These are phyloP conservation scores for Amylostereum areolatum DNA, from an alignment of 1,284 basidiomycete species.

Conservation along the genomic window DNA sequence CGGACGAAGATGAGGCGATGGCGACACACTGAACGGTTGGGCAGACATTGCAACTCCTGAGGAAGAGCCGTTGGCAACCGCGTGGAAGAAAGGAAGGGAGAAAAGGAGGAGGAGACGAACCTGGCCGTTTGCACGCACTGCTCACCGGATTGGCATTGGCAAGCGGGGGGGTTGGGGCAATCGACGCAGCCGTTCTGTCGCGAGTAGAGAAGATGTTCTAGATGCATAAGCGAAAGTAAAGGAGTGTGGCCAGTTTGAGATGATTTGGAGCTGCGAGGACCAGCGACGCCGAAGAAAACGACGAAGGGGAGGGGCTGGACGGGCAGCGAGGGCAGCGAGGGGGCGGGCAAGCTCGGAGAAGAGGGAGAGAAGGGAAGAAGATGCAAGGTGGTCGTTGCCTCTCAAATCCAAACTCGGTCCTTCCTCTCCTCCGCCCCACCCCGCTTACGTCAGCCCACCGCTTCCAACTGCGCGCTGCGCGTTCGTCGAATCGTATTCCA, in stretches of 20 bases:
- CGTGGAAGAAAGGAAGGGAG: slow-evolving; percentile 9
- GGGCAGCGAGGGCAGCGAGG: slow-evolving; percentile 5
- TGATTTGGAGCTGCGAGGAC: slow-evolving; percentile 3
- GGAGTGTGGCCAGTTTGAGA: slow-evolving; percentile 4
- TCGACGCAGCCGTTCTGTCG: slow-evolving; percentile 23
- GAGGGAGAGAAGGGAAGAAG: not conserved
- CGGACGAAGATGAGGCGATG: slow-evolving; percentile 15
- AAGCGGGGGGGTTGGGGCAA: slow-evolving; percentile 36
- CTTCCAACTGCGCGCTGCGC: too few relatives aligned
- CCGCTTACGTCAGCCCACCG: too few relatives aligned
- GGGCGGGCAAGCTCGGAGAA: not conserved
- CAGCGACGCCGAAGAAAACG: slow-evolving; percentile 6
- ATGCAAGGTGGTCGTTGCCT: too few relatives aligned
- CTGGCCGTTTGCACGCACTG: slow-evolving; percentile 53
- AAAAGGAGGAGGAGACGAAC: slow-evolving; percentile 29
- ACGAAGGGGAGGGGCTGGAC: slow-evolving; percentile 11
- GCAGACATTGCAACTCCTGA: slow-evolving; percentile 55
- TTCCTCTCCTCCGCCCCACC: too few relatives aligned
- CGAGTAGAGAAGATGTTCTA: slow-evolving; percentile 42
- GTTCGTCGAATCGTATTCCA: not conserved
- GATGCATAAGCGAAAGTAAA: slow-evolving; percentile 36
- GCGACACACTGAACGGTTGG: slow-evolving; percentile 41
- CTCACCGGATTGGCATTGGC: slow-evolving; percentile 48
- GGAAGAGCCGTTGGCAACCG: slow-evolving; percentile 9
- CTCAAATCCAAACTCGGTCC: too few relatives aligned